Evolutionary conservation across 2,329 filamentous ascomycete genomes (phyloP).

Genomic region (Colletotrichum nymphaeae): DNA sequence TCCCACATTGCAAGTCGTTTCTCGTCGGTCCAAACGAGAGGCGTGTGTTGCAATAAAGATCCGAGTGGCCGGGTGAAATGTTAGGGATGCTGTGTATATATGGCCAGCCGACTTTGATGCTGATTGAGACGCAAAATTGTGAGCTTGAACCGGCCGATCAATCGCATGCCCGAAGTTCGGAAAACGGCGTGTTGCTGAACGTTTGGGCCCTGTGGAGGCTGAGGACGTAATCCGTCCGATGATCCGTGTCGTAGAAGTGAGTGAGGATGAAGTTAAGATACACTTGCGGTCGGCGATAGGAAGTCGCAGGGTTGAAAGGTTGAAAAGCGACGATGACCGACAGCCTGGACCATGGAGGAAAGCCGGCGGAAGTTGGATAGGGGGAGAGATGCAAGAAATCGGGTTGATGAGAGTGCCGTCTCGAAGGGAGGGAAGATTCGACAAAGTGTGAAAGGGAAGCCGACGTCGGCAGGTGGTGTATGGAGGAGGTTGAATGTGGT

Average conservation of each 20-base stretch:
- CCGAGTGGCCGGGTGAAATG: background rate
- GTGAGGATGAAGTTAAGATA: slow-evolving; percentile 30
- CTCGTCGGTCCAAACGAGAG: background rate
- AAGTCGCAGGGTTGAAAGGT: slow-evolving; percentile 19
- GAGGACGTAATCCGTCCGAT: background rate
- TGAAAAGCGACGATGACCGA: slow-evolving; percentile 14
- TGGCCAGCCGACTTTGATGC: background rate
- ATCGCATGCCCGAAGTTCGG: slow-evolving; percentile 19
- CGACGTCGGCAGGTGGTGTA: background rate
- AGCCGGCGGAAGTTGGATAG: slow-evolving; percentile 7
- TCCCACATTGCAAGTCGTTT: slow-evolving; percentile 62
- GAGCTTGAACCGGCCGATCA: background rate
- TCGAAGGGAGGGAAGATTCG: background rate
- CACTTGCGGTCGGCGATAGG: slow-evolving; percentile 9
- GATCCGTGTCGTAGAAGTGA: background rate
- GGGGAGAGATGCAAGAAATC: slow-evolving; percentile 5
- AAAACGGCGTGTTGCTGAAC: background rate
- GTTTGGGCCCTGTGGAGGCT: background rate
- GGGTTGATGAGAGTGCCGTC: background rate
- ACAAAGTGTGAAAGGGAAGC: background rate
- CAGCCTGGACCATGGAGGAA: background rate
- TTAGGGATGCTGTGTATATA: slow-evolving; percentile 12
- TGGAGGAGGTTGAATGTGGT: background rate
- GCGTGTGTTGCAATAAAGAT: background rate
- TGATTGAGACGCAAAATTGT: background rate